Conservation (phyloP, 331 rosid genomes). For the Cucumis variabilis region DNA sequence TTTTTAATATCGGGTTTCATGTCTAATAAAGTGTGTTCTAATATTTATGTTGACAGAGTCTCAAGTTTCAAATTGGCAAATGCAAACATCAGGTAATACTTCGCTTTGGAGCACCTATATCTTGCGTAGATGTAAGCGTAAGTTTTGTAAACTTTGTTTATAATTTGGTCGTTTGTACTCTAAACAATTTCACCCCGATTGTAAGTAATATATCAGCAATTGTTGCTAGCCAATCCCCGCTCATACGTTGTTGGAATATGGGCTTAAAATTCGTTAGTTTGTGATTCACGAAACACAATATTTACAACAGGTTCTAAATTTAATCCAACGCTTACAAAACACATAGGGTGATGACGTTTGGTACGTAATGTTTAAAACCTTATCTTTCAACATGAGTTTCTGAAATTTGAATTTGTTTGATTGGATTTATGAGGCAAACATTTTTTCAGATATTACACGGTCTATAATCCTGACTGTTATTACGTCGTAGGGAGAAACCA, state of each 20-base stretch:
- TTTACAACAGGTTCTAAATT: background rate
- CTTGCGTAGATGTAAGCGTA: background rate
- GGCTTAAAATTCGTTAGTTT: background rate
- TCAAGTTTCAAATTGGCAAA: constrained; percentile 9
- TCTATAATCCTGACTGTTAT: background rate
- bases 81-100: constrained; percentile 2
- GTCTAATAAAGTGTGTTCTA: background rate
- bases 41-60: constrained; percentile 24
- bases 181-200: background rate
- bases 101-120: background rate
- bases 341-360: background rate
- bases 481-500: background rate
- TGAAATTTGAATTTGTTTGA: background rate
- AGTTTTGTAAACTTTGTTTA: background rate
- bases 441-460: background rate
- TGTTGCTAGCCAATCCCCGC: background rate
- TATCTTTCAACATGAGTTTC: background rate
- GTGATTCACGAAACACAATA: background rate
- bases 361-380: background rate
- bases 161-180: background rate
- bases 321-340: background rate
- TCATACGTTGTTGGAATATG: background rate
- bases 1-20: constrained; percentile 20
- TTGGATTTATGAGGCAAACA: background rate
- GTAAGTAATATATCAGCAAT: background rate